phyloP scores from a whole-genome alignment of 345 rosid genomes.

The Odontarrhena argentea region DNA sequence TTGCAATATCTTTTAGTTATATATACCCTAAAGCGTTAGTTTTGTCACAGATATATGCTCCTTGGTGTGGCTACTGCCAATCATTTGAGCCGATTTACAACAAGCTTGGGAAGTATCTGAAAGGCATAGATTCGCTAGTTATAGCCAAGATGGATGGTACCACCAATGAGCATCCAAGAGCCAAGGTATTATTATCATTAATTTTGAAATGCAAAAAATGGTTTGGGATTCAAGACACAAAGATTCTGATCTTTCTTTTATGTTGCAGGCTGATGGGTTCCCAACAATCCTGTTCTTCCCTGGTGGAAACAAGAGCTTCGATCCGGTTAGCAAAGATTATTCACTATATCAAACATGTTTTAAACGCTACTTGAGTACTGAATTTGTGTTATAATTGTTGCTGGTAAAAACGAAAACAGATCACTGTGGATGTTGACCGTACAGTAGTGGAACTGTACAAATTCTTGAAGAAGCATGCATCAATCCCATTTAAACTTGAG shows the following conservation, averaged over 20 bases:
- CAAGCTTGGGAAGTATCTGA: constrained; percentile 90
- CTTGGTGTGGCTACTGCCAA: constrained; percentile 99
- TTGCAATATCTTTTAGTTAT: constrained; percentile 7
- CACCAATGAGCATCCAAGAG: constrained; percentile 95
- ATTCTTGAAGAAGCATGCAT: constrained; percentile 86
- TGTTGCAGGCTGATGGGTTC: constrained; percentile 82
- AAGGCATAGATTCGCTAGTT: constrained; percentile 73
- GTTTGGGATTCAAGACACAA: constrained; percentile 11
- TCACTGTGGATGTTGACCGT: constrained; percentile 83
- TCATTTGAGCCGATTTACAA: constrained; percentile 85
- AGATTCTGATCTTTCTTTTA: not conserved
- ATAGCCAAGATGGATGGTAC: constrained; percentile 99
- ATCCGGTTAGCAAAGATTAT: constrained; percentile 66
- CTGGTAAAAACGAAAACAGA: constrained; percentile 45
- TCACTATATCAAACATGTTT: constrained; percentile 17
- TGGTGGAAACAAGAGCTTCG: constrained; percentile 96
- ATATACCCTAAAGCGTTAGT: constrained; percentile 4
- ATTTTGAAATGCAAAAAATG: not conserved
- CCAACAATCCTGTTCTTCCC: constrained; percentile 96
- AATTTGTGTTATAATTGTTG: constrained; percentile 7
- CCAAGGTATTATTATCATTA: constrained; percentile 56
- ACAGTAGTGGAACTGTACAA: constrained; percentile 91
- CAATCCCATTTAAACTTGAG: constrained; percentile 90
- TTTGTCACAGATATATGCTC: constrained; percentile 80
- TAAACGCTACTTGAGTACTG: constrained; percentile 1